Evolutionary conservation across 305 asterid genomes (phyloP), one percentile per base, ranked within the genome.

Genomic region (Stenogyne calaminthoides): DNA sequence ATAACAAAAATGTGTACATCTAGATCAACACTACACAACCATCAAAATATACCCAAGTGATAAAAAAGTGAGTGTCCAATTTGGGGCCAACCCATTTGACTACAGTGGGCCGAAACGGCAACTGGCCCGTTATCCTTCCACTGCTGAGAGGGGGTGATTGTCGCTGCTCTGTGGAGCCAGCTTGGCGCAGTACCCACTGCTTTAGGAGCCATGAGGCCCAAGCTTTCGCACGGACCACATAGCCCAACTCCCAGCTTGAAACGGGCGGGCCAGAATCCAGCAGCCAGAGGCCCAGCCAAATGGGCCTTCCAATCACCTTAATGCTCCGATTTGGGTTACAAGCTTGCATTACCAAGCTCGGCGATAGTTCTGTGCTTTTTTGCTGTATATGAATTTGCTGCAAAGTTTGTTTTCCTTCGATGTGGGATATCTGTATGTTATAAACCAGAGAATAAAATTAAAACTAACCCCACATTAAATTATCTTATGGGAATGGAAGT

Each of bases 301-400:
- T 8, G 42, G n/a, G n/a, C n/a, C n/a, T n/a, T 71, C 40, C 81
- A 55, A 52, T 25, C 73, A 77, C 68, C 2, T 12, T 36, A n/a
- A 6, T 10, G 73, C 77, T 64, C 80, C 73, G 70, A 71, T 73
- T 25, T 64, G 67, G 62, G 76, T 70, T 8, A 76, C 72, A 63
- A 32, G 80, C 76, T 7, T 52, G 2, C 62, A 59, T 12, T 32
- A 77, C 69, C 7, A 11, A 64, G 72, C 77, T 40, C 72, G 18
- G 77, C 75, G 14, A 42, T 0, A 2, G 0, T 0, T 0, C 2
- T 0, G 3, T 9, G 4, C 5, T 29, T 5, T 4, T 12, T 19
- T 52, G 1, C 5, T 0, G 0, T 10, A 5, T 16, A 62, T 62
- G 18, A 7, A 34, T 2, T 0, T 3, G 0, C 6, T 60, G 3